Evolutionary conservation across 352 stramenopile genomes (phyloP).

Genomic region (Sclerospora graminicola): DNA sequence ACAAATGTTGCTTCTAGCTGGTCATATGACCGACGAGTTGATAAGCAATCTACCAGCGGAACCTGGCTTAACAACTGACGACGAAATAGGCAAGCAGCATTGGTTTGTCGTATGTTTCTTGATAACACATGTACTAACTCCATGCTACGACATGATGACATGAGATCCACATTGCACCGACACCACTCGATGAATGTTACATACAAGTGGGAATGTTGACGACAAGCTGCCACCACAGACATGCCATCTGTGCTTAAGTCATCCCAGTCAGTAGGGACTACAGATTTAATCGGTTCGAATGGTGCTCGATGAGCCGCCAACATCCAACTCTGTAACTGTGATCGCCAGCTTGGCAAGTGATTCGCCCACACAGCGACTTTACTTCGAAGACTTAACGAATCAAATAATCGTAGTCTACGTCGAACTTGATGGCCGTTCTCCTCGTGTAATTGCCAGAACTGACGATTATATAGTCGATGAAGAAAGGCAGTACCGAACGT

Average conservation of each 20-base stretch:
- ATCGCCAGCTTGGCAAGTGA: slow-evolving; percentile 27
- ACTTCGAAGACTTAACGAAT: slow-evolving; percentile 13
- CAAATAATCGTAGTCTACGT: slow-evolving; percentile 11
- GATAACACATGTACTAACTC: slow-evolving; percentile 27
- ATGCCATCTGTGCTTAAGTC: neutral
- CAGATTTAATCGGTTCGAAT: slow-evolving; percentile 17
- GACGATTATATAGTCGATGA: slow-evolving; percentile 15
- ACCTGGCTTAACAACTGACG: slow-evolving; percentile 17
- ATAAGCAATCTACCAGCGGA: neutral
- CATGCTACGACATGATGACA: slow-evolving; percentile 26
- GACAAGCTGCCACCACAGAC: slow-evolving; percentile 5
- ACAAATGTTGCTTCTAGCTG: slow-evolving; percentile 8
- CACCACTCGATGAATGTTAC: slow-evolving; percentile 29
- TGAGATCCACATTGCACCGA: slow-evolving; percentile 13
- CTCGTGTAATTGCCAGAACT: neutral
- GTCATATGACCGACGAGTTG: slow-evolving; percentile 2
- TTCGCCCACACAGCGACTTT: slow-evolving; percentile 30
- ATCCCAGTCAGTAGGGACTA: slow-evolving; percentile 5
- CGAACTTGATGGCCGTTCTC: neutral
- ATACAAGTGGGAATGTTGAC: slow-evolving; percentile 31
- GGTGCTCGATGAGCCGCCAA: slow-evolving; percentile 21
- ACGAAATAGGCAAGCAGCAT: slow-evolving; percentile 12
- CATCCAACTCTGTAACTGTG: slow-evolving; percentile 31
- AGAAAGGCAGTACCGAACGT: slow-evolving; percentile 16
- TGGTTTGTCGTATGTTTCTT: slow-evolving; percentile 5